Base-by-base conservation (phyloP, 257 asterid genomes). In the Solanum chmielewskii region DNA sequence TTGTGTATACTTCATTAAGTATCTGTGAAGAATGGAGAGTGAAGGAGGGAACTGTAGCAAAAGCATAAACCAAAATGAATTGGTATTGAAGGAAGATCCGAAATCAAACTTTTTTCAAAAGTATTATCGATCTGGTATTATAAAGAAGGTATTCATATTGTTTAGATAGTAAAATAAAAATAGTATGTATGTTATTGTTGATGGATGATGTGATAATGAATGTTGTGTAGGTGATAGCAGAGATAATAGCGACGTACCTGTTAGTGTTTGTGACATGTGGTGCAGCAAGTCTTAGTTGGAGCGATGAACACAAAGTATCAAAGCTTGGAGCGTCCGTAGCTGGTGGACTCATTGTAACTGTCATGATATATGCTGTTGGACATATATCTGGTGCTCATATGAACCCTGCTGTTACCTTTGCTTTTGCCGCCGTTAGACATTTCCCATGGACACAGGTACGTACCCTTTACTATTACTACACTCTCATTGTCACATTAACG, bases 371-470 rank as follows among this genome's bases (percentile, higher is more conserved):
- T 62, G 98, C 99, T 11, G 98, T 96, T 45, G 99, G 99, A 18
- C 99, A 95, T 87, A 93, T 96, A 85, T 96, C 98, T 39, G 98
- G 98, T 45, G 99, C 99, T 4, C 99, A 96, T 86, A 96, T 94
- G 98, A 96, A 96, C 85, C 98, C 99, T 8, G 99, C 98, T 39
- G 98, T 96, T 37, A 95, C 99, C 85, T 85, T 94, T 0, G 98
- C 98, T 52, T 95, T 96, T 59, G 98, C 98, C 14, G 94, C 95
- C 87, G 94, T 89, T 56, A 89, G 95, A 88, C 97, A 92, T 87
- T 95, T 95, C 66, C 99, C 98, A 0, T 95, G 98, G 98, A 92
- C 90, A 85, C 99, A 93, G 98, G 98, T 56, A 49, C 60, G 59
- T 15, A 49, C 8, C 59, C 21, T 49, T 49, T 49, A 49, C 59